Percentiles rank a stretch among this genome's conserved stretches.
Evolutionary conservation across 176 grass and related monocot genomes (phyloP).

Genomic region (Tillandsia fasciculata): DNA sequence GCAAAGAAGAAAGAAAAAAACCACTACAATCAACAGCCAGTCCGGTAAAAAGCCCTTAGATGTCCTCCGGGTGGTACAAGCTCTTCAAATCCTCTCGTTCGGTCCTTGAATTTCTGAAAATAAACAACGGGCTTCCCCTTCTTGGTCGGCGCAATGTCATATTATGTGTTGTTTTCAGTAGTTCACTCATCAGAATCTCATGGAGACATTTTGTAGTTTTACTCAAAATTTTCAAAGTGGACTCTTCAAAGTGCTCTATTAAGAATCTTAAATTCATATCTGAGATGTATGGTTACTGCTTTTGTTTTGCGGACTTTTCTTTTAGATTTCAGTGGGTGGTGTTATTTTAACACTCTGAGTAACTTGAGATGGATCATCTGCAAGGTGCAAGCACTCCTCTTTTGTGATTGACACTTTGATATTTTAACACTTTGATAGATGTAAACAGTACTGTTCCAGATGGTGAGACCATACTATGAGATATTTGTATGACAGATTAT

Average conservation of each 20-base stretch:
- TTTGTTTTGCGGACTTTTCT: too few relatives aligned
- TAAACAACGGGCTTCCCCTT: neutral
- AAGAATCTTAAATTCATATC: too few relatives aligned
- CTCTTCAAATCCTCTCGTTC: neutral
- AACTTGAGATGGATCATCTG: too few relatives aligned
- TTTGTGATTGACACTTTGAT: too few relatives aligned
- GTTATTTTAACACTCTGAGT: too few relatives aligned
- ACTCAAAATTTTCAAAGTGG: neutral
- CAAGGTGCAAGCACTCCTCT: too few relatives aligned
- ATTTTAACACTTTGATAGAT: too few relatives aligned
- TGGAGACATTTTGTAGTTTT: neutral
- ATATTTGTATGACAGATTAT: too few relatives aligned
- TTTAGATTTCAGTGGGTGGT: too few relatives aligned
- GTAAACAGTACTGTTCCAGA: too few relatives aligned
- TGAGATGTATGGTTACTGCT: too few relatives aligned
- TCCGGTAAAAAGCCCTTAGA: slow-evolving; percentile 45
- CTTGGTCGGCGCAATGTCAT: neutral
- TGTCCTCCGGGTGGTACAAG: slow-evolving; percentile 1
- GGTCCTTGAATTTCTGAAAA: neutral
- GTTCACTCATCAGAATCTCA: neutral
- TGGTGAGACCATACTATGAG: too few relatives aligned
- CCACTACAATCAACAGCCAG: slow-evolving; percentile 98
- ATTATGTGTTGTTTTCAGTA: neutral
- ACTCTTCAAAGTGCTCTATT: neutral
- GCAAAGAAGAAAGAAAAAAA: slow-evolving; percentile 98